Conservation (phyloP, 2,329 filamentous ascomycete genomes). For the Aphanoascus verrucosus region DNA sequence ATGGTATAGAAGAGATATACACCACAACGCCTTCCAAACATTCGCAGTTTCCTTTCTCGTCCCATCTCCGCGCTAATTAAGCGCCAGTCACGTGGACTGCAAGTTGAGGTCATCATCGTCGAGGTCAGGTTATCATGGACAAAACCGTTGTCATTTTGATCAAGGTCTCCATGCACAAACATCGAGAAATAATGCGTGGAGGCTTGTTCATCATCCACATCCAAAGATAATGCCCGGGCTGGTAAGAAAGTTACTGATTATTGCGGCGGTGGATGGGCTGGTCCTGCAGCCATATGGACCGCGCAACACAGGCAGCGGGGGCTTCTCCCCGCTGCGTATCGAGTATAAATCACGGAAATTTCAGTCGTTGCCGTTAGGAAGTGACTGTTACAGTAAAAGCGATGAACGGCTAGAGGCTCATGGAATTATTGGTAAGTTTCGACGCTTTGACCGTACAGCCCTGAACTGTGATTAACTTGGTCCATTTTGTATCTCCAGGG, state of each 20-base stretch:
- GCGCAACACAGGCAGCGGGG: slow-evolving; percentile 41
- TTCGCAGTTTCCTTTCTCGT: too few relatives aligned
- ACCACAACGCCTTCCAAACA: too few relatives aligned
- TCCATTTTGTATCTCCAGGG: slow-evolving; percentile 45
- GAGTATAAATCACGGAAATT: slow-evolving; percentile 54
- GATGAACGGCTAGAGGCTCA: slow-evolving; percentile 39
- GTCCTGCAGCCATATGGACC: slow-evolving; percentile 60
- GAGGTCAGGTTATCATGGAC: too few relatives aligned
- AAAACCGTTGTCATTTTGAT: neutral
- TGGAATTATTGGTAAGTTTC: slow-evolving; percentile 46
- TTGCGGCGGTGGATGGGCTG: slow-evolving; percentile 71
- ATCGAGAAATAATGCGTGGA: neutral
- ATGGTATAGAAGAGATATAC: too few relatives aligned
- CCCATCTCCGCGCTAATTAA: too few relatives aligned
- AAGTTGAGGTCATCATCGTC: too few relatives aligned
- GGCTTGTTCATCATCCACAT: neutral
- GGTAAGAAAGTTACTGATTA: slow-evolving; percentile 68
- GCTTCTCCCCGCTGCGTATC: slow-evolving; percentile 48
- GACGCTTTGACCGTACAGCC: neutral
- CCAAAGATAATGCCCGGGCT: slow-evolving; percentile 56
- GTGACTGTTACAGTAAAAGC: slow-evolving; percentile 20
- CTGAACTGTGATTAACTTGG: neutral
- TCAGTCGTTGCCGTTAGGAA: slow-evolving; percentile 34
- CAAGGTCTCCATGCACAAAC: neutral
- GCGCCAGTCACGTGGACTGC: too few relatives aligned